Percentiles rank a stretch among this genome's conserved stretches.
These are phyloP conservation scores for Magnaporthiopsis rhizophila DNA, from an alignment of 2,329 filamentous ascomycete species.

Conservation along the genomic window DNA sequence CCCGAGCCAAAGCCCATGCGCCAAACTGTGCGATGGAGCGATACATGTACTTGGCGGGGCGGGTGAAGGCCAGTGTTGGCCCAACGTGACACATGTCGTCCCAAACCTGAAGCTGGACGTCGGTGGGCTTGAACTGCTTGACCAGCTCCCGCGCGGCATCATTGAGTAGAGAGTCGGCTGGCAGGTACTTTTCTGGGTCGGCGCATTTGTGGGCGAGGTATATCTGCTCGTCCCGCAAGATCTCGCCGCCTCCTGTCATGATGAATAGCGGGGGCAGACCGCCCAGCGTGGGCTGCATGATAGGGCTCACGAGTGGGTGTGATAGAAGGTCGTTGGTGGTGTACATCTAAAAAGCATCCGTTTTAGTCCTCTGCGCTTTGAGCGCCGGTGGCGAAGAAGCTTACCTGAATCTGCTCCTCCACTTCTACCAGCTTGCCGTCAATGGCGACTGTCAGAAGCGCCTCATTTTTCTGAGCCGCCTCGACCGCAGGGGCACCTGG, in stretches of 20 bases:
- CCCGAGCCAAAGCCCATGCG: slow-evolving; percentile 77
- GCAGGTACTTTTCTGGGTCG: slow-evolving; percentile 69
- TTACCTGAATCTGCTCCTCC: slow-evolving; percentile 85
- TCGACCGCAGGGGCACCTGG: not conserved
- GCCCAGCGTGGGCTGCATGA: slow-evolving; percentile 80
- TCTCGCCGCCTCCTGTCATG: slow-evolving; percentile 79
- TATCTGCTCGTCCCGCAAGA: slow-evolving; percentile 88
- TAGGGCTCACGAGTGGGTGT: slow-evolving; percentile 84
- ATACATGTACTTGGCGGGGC: slow-evolving; percentile 96
- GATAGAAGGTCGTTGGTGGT: slow-evolving; percentile 76
- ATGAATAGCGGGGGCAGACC: slow-evolving; percentile 84
- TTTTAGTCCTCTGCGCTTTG: not conserved
- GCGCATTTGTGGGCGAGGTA: slow-evolving; percentile 93
- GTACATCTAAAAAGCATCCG: slow-evolving; percentile 39
- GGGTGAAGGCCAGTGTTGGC: slow-evolving; percentile 88
- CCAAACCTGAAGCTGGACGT: slow-evolving; percentile 94
- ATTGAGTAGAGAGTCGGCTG: slow-evolving; percentile 54
- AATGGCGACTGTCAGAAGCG: slow-evolving; percentile 33
- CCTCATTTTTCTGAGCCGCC: slow-evolving; percentile 23
- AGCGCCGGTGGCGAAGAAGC: slow-evolving; percentile 9
- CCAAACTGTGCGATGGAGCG: slow-evolving; percentile 87
- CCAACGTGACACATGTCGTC: slow-evolving; percentile 90
- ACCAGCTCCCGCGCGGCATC: slow-evolving; percentile 53
- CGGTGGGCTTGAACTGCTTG: slow-evolving; percentile 67
- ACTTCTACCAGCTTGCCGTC: slow-evolving; percentile 64